These are phyloP conservation scores for Dysphania ambrosioides DNA, from an alignment of 148 eudicot species.

Conservation along the genomic window DNA sequence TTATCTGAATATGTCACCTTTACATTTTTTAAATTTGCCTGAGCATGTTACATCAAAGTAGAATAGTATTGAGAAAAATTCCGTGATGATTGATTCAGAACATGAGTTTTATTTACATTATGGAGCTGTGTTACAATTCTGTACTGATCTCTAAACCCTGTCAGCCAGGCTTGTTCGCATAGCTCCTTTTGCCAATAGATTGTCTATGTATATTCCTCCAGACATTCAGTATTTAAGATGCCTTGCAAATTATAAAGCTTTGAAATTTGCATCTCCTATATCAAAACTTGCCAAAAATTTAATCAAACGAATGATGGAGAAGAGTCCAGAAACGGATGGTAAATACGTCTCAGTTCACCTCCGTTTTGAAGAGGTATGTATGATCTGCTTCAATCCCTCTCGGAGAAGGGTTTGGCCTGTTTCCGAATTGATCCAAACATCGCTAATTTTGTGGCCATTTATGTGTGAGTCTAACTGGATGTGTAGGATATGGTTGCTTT, in stretches of 20 bases:
- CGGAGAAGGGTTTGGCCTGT: background rate
- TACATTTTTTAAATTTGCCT: no score
- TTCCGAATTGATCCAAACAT: background rate
- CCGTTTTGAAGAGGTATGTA: conserved; percentile 83
- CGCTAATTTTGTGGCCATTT: background rate
- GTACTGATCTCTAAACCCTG: conserved; percentile 11
- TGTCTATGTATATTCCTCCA: conserved; percentile 65
- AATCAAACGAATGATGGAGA: conserved; percentile 52
- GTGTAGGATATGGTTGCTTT: conserved; percentile 87
- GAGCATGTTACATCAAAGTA: no score
- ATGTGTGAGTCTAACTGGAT: conserved; percentile 9
- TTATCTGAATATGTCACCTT: no score
- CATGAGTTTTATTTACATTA: background rate
- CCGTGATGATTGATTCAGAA: background rate
- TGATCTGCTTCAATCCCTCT: background rate
- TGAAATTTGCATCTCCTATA: conserved; percentile 67
- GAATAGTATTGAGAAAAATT: background rate
- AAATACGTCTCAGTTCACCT: conserved; percentile 79
- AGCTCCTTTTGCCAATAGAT: conserved; percentile 86
- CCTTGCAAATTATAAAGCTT: conserved; percentile 69
- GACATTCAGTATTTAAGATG: conserved; percentile 68
- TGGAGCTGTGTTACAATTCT: background rate
- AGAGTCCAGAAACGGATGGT: conserved; percentile 52
- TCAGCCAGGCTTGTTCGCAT: conserved; percentile 63
- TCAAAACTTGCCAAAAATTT: conserved; percentile 50